A percentile compares a stretch with the other conserved stretches of the same genome.
Conservation (phyloP, 768 basidiomycete genomes). For the Suillus lakei region DNA sequence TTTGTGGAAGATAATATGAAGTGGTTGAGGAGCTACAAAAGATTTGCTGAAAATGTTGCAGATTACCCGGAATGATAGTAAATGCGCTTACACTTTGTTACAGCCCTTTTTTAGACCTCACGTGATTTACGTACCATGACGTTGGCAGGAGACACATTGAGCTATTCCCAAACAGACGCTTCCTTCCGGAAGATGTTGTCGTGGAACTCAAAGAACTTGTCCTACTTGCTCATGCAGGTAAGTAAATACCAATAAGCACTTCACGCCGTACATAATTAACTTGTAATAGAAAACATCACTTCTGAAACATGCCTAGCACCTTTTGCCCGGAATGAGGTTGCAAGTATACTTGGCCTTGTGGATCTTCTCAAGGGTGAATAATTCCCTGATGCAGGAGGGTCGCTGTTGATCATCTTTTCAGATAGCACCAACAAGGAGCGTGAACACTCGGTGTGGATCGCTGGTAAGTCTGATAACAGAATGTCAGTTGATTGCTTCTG, state of each 20-base stretch:
- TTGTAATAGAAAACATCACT: conserved; percentile 39
- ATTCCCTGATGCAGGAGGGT: not conserved
- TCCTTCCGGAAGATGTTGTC: conserved; percentile 17
- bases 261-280: not conserved
- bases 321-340: conserved; percentile 38
- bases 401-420: not conserved
- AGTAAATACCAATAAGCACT: not conserved
- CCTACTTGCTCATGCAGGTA: conserved; percentile 10
- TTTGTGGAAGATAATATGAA: no score
- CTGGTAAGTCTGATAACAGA: not conserved
- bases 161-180: conserved; percentile 20
- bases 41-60: no score
- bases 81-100: not conserved
- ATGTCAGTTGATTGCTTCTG: not conserved
- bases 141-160: conserved; percentile 2
- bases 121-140: not conserved
- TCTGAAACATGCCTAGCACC: conserved; percentile 43
- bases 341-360: conserved; percentile 38
- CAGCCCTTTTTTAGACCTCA: not conserved
- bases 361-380: conserved; percentile 37
- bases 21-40: no score
- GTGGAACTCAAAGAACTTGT: conserved; percentile 11
- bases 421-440: not conserved
- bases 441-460: conserved; percentile 9
- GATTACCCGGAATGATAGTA: no score